These are phyloP conservation scores for Pichia sp. DNA, from an alignment of 1,139 yeast genomes.

Conservation along the genomic window DNA sequence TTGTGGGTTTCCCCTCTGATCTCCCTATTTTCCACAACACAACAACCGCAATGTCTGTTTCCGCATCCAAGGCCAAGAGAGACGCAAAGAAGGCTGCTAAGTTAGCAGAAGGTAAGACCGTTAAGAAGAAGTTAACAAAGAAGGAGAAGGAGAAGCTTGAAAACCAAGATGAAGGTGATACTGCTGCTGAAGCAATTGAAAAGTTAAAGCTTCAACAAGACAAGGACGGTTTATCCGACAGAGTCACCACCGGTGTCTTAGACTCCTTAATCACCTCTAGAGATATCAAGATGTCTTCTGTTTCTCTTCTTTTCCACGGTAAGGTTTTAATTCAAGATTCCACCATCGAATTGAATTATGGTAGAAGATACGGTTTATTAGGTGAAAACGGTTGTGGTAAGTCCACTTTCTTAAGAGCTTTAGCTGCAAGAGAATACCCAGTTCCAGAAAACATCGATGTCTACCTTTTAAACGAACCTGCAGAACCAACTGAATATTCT, in stretches of 20 bases:
- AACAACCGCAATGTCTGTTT: slow-evolving; percentile 45
- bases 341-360: slow-evolving; percentile 87
- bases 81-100: slow-evolving; percentile 82
- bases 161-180: slow-evolving; percentile 42
- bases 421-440: slow-evolving; percentile 97
- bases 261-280: slow-evolving; percentile 87
- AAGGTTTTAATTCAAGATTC: slow-evolving; percentile 94
- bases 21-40: too few species aligned
- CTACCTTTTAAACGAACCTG: slow-evolving; percentile 94
- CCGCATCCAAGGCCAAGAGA: slow-evolving; percentile 97
- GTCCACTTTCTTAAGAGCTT: slow-evolving; percentile 87
- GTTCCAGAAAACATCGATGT: slow-evolving; percentile 90
- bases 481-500: slow-evolving; percentile 86
- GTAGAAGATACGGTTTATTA: slow-evolving; percentile 93
- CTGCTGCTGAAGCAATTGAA: slow-evolving; percentile 73
- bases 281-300: slow-evolving; percentile 89
- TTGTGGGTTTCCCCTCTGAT: too few species aligned
- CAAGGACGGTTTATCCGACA: slow-evolving; percentile 90
- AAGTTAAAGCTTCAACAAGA: slow-evolving; percentile 92
- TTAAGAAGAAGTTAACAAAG: slow-evolving; percentile 54
- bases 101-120: slow-evolving; percentile 63
- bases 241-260: slow-evolving; percentile 97
- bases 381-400: slow-evolving; percentile 99
- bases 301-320: slow-evolving; percentile 95
- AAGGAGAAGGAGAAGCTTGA: slow-evolving; percentile 55